A percentile compares a stretch with the other conserved stretches of the same genome.
These are phyloP conservation scores for Mortierella sp. DNA, from an alignment of 371 early-diverging fungal genomes.

Conservation along the genomic window DNA sequence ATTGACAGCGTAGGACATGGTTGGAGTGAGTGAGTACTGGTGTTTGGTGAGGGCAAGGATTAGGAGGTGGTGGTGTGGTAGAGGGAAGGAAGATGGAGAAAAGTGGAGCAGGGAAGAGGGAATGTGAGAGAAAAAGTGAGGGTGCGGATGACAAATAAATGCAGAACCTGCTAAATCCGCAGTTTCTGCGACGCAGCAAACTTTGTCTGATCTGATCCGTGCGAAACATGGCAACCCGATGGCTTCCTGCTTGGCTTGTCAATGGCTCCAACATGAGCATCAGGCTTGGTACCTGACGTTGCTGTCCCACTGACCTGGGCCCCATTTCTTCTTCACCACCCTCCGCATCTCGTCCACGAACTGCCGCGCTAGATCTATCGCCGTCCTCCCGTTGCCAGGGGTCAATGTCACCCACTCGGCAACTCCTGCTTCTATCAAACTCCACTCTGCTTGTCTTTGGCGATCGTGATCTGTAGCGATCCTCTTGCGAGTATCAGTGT, in stretches of 20 bases:
- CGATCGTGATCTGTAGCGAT: neutral
- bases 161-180: neutral
- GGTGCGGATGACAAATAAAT: neutral
- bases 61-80: neutral
- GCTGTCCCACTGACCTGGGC: slow-evolving; percentile 18
- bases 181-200: neutral
- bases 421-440: slow-evolving; percentile 10
- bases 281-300: slow-evolving; percentile 8
- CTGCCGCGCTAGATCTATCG: slow-evolving; percentile 9
- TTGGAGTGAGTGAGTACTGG: neutral
- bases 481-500: neutral
- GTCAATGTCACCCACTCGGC: slow-evolving; percentile 35
- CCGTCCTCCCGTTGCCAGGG: slow-evolving; percentile 6
- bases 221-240: too few relatives aligned
- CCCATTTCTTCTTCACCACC: slow-evolving; percentile 18
- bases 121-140: neutral
- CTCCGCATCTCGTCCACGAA: slow-evolving; percentile 41
- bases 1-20: slow-evolving; percentile 34
- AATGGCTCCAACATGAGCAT: too few relatives aligned
- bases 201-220: neutral
- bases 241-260: too few relatives aligned
- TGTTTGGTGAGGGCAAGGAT: neutral
- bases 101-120: too few relatives aligned
- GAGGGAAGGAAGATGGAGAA: neutral
- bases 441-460: slow-evolving; percentile 5